Evolutionary conservation across 768 basidiomycete genomes (phyloP).

Genomic region (Suillus subaureus): DNA sequence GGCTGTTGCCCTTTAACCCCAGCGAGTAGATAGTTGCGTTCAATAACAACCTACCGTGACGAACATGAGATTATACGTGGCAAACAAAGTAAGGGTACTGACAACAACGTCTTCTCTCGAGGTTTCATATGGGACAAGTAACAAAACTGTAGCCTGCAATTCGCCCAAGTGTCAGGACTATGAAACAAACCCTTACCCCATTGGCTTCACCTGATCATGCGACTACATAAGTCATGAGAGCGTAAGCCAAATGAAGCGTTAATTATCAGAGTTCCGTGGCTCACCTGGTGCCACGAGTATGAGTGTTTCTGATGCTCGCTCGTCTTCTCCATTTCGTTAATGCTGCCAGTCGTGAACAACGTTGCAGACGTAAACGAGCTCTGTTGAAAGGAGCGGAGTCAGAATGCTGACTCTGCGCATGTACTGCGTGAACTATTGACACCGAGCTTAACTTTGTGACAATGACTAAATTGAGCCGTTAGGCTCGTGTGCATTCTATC

Average conservation of each 20-base stretch:
- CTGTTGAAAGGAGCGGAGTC: constrained; percentile 31
- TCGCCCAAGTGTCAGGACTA: constrained; percentile 22
- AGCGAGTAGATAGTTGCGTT: constrained; percentile 70
- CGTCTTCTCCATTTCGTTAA: constrained; percentile 25
- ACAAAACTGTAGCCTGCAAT: constrained; percentile 70
- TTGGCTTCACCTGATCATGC: constrained; percentile 71
- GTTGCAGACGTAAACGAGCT: constrained; percentile 16
- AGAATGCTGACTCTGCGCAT: constrained; percentile 25
- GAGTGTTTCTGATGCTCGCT: constrained; percentile 38
- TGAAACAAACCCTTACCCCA: constrained; percentile 15
- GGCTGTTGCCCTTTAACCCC: constrained; percentile 71
- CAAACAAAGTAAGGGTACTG: constrained; percentile 25
- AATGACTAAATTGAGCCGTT: not conserved
- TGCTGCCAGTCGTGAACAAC: constrained; percentile 14
- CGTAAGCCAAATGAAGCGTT: constrained; percentile 2
- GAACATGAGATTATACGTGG: constrained; percentile 6
- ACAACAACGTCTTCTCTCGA: constrained; percentile 74
- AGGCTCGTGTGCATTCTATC: not conserved
- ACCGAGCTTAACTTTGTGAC: constrained; percentile 4
- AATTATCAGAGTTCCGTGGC: constrained; percentile 20
- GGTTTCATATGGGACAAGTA: constrained; percentile 72
- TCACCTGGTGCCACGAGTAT: constrained; percentile 89
- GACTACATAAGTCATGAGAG: constrained; percentile 48
- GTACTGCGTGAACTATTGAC: constrained; percentile 5
- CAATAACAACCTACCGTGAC: constrained; percentile 63